phyloP scores from a whole-genome alignment of 257 asterid species.

The Nemophila menziesii region DNA sequence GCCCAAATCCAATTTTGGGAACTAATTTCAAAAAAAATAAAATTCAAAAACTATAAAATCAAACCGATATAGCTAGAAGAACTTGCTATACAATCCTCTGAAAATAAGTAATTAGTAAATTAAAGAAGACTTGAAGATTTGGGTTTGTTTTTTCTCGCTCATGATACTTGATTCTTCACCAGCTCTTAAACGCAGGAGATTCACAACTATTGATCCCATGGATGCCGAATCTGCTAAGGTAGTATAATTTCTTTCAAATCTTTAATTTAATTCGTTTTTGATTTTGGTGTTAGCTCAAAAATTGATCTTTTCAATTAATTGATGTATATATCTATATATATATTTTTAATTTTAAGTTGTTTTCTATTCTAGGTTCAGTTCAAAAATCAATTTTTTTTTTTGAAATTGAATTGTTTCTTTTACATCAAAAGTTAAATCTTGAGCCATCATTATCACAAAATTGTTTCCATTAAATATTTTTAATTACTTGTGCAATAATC shows the following conservation, averaged over 20 bases:
- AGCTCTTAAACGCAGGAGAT: constrained; percentile 51
- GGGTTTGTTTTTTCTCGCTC: constrained; percentile 21
- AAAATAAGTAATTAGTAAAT: background rate
- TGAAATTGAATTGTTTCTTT: too few relatives aligned
- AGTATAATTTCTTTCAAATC: background rate
- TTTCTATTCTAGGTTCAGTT: too few relatives aligned
- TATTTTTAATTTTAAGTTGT: too few relatives aligned
- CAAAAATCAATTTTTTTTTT: too few relatives aligned
- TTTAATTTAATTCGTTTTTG: too few relatives aligned
- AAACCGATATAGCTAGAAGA: background rate
- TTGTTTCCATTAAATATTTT: too few relatives aligned
- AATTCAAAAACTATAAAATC: background rate
- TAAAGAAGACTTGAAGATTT: background rate
- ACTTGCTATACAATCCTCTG: background rate
- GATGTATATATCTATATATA: background rate
- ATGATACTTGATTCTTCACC: constrained; percentile 56
- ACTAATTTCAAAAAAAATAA: background rate
- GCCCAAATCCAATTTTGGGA: background rate
- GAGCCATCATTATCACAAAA: too few relatives aligned
- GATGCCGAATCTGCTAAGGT: constrained; percentile 70
- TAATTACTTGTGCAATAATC: background rate
- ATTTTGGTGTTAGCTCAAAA: too few relatives aligned
- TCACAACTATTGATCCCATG: constrained; percentile 42
- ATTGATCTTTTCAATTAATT: background rate
- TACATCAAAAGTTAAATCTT: too few relatives aligned